Evolutionary conservation across 345 rosid species (phyloP), one percentile per base, ranked within the genome.

Genomic region (Arabis alpina): DNA sequence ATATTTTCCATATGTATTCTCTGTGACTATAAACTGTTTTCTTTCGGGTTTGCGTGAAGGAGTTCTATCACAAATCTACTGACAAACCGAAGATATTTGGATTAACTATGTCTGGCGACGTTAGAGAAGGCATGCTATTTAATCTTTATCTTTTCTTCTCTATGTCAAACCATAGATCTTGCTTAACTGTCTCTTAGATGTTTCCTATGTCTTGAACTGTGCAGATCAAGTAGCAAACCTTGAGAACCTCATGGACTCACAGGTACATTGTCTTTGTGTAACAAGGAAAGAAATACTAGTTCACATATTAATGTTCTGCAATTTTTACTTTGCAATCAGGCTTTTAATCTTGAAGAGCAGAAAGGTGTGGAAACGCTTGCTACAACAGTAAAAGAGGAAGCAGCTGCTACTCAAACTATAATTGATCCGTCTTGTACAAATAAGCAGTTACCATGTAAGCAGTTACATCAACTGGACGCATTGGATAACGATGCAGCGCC

Each of bases 41-140:
- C 23, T 24, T 54, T 34, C 43, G 30, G 25, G 9, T 71, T 78
- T 74, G 53, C 58, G n/a, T 66, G 70, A 75, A 94, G 99, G 99
- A 89, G 59, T 94, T 84, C 67, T 94, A 89, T 78, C 82, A 71
- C 72, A 83, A 84, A 72, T 72, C 79, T 49, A 70, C 43, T 55
- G 42, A 68, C 66, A 89, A 88, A 81, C 99, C 97, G 6, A 94
- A 81, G 83, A 77, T 94, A 57, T 84, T 94, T 80, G 97, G 97
- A 74, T 84, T 94, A 88, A 88, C 97, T 9, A 82, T 90, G 1
- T 81, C 93, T 13, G 82, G 82, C 16, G 82, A 79, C 54, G 45
- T 80, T 65, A 77, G 85, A 72, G 88, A 84, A 84, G 97, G 98
- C 85, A 82, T 67, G 77, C 13, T 68, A 19, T 19, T 19, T 19